A percentile compares a stretch with the other conserved stretches of the same genome.
Conservation (phyloP, 192 early-diverging fungal genomes). For the Coemansia sp. region DNA sequence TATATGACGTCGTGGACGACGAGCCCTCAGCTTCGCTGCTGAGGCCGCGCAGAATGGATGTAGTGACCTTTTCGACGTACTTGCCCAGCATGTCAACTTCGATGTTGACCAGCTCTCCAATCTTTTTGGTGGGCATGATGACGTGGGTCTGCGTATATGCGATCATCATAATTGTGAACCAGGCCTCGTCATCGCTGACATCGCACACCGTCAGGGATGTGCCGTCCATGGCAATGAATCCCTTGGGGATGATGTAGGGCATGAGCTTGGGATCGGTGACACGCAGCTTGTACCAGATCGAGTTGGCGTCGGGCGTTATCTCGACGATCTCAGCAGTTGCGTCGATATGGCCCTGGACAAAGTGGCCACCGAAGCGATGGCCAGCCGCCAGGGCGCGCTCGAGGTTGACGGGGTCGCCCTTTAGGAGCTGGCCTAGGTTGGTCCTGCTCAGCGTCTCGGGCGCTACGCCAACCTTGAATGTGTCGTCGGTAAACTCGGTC, state of each 20-base stretch:
- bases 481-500: slow-evolving; percentile 81
- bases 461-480: slow-evolving; percentile 91
- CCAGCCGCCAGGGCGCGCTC: slow-evolving; percentile 90
- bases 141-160: slow-evolving; percentile 89
- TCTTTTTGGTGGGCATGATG: slow-evolving; percentile 72
- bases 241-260: slow-evolving; percentile 92
- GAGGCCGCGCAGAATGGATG: slow-evolving; percentile 52
- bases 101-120: slow-evolving; percentile 85
- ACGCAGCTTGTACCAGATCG: slow-evolving; percentile 73
- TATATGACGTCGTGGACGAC: too few species aligned
- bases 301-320: slow-evolving; percentile 88
- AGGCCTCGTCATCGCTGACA: slow-evolving; percentile 73
- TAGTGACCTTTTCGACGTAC: slow-evolving; percentile 86
- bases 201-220: slow-evolving; percentile 94
- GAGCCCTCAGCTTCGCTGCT: neutral
- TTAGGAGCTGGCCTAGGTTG: slow-evolving; percentile 79
- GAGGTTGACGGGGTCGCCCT: slow-evolving; percentile 85
- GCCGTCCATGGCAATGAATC: slow-evolving; percentile 93
- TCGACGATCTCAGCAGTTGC: slow-evolving; percentile 75
- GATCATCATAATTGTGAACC: slow-evolving; percentile 96
- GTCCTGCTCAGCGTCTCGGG: slow-evolving; percentile 94
- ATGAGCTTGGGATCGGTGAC: slow-evolving; percentile 64
- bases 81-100: slow-evolving; percentile 99
- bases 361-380: slow-evolving; percentile 95
- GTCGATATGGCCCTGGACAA: slow-evolving; percentile 98